Evolutionary conservation across 1,284 basidiomycete genomes (phyloP), one percentile per base, ranked within the genome.

Genomic region (Ceratobasidium sp.): DNA sequence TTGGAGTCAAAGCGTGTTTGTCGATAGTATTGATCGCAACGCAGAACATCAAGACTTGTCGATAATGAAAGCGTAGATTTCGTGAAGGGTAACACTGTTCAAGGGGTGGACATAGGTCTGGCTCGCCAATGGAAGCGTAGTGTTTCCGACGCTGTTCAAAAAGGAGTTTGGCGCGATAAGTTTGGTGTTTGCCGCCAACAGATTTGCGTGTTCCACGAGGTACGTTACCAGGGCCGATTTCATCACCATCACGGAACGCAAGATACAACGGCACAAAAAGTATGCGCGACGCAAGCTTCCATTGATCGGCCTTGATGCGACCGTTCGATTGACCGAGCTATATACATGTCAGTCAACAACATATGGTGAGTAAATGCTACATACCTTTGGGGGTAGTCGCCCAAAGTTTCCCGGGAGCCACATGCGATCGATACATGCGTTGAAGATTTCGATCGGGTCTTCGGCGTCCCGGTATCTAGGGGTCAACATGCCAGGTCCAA

Each of bases 341-440:
- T 44, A 42, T 9, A 4, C 7, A 5, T 23, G 23, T 3, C 13
- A 3, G 5, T 53, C 13, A 70, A 4, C 10, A 44, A 10, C n/a
- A 42, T 40, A 63, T 40, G 2, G 28, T 12, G 9, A 42, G 28
- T n/a, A 39, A n/a, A 3, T 10, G 10, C 40, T n/a, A 77, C 64
- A n/a, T 33, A 68, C 75, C 66, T 77, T 77, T 42, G 75, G 75
- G 3, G 75, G 75, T 0, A 68, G n/a, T 4, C 55, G 64, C 18
- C 56, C 46, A 40, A 68, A 68, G 44, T 40, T 68, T 13, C 51
- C 61, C 0, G 64, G 75, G 5, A 77, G n/a, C 75, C 75, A 77
- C 7, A 60, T 55, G 2, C 68, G 18, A n/a, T 56, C 66, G 3
- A 12, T 20, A 26, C n/a, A n/a, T n/a, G n/a, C n/a, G n/a, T 77